Evolutionary conservation across 1,284 basidiomycete genomes (phyloP).

Genomic region (Kalmanozyma brasiliensis): DNA sequence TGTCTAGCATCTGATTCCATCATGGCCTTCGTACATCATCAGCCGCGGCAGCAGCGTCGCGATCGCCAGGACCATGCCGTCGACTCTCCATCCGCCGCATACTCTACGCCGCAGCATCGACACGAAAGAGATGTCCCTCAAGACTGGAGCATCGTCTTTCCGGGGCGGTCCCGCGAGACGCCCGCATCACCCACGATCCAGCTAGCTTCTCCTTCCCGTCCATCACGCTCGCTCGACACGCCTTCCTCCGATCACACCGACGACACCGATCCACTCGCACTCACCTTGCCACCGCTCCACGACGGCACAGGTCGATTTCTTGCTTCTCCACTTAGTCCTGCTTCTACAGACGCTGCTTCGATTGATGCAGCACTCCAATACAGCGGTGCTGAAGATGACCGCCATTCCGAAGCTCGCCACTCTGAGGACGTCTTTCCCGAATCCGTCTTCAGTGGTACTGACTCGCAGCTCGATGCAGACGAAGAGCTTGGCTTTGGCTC

Average conservation of each 20-base stretch:
- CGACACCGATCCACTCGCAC: slow-evolving; percentile 24
- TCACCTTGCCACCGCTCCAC: slow-evolving; percentile 38
- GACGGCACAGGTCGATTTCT: slow-evolving; percentile 48
- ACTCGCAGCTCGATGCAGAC: slow-evolving; percentile 43
- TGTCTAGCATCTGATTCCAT: not conserved
- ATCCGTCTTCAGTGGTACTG: slow-evolving; percentile 35
- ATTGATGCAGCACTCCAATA: slow-evolving; percentile 19
- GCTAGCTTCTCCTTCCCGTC: not conserved
- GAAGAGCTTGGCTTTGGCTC: slow-evolving; percentile 49
- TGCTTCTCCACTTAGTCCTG: slow-evolving; percentile 28
- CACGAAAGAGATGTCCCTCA: slow-evolving; percentile 16
- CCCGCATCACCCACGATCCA: slow-evolving; percentile 10
- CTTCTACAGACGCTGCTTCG: slow-evolving; percentile 27
- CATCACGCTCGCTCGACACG: slow-evolving; percentile 1
- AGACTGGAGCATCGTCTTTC: slow-evolving; percentile 52
- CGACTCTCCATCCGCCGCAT: slow-evolving; percentile 14
- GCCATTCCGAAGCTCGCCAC: slow-evolving; percentile 19
- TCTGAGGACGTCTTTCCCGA: slow-evolving; percentile 33
- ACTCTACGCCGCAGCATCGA: slow-evolving; percentile 10
- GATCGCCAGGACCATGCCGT: slow-evolving; percentile 21
- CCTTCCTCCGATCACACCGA: slow-evolving; percentile 10
- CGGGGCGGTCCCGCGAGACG: slow-evolving; percentile 29
- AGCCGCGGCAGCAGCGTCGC: slow-evolving; percentile 42
- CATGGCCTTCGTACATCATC: slow-evolving; percentile 50
- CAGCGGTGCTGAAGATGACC: slow-evolving; percentile 21